Conservation (phyloP, 352 stramenopile species). For the Elongisporangium undulatum region DNA sequence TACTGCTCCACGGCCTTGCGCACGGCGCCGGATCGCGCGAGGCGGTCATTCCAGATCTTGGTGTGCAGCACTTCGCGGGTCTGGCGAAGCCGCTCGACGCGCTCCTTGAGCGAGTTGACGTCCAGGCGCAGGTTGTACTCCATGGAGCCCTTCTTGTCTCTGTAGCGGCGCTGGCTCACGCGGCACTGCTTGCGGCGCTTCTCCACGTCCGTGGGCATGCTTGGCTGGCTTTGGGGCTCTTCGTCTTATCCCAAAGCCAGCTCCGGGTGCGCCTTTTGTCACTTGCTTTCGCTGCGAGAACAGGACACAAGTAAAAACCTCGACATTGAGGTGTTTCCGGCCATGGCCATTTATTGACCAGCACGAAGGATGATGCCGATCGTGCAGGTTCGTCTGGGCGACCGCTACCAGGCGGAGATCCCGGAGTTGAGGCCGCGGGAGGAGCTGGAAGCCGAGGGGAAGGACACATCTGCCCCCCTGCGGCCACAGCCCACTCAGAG, state of each 20-base stretch:
- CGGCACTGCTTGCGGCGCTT: constrained; percentile 54
- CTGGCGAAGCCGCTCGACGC: constrained; percentile 43
- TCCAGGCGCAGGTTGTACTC: constrained; percentile 69
- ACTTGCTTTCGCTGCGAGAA: neutral
- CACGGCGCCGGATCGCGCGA: constrained; percentile 23
- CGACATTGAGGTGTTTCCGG: neutral
- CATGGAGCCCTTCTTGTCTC: constrained; percentile 55
- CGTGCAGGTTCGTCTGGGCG: constrained; percentile 3
- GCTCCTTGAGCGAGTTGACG: constrained; percentile 52
- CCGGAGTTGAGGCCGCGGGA: constrained; percentile 32
- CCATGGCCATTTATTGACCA: neutral
- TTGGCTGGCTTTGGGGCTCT: constrained; percentile 1
- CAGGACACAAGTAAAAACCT: neutral
- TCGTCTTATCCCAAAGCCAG: neutral
- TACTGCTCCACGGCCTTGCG: constrained; percentile 59
- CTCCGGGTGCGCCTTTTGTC: neutral
- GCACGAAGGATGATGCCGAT: neutral
- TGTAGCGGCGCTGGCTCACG: constrained; percentile 64
- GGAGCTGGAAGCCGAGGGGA: constrained; percentile 8
- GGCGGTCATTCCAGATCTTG: constrained; percentile 37
- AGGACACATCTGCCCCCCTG: neutral
- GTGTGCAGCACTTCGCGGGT: constrained; percentile 38
- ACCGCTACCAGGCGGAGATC: constrained; percentile 37
- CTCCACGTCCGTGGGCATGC: constrained; percentile 21
- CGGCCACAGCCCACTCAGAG: neutral